phyloP scores from a whole-genome alignment of 495 filamentous ascomycete species.

The Friedmanniomyces endolithicus region DNA sequence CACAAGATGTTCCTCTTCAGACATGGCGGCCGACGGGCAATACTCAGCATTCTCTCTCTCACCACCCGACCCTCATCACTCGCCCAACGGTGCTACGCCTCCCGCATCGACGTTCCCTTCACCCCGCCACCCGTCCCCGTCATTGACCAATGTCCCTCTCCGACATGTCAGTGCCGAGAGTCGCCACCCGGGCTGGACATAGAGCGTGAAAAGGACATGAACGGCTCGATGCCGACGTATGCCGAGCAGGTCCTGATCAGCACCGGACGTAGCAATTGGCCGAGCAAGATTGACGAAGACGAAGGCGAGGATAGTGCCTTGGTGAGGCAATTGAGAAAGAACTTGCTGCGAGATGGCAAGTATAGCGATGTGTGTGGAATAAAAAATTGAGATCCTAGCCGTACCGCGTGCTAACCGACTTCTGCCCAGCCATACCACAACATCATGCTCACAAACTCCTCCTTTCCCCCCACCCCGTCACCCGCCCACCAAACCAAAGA shows the following conservation, averaged over 20 bases:
- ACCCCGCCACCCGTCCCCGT: constrained; percentile 33
- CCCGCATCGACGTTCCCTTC: constrained; percentile 17
- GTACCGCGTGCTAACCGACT: background rate
- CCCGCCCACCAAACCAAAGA: constrained; percentile 9
- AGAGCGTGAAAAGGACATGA: constrained; percentile 54
- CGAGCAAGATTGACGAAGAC: constrained; percentile 55
- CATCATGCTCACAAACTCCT: constrained; percentile 58
- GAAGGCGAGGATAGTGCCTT: constrained; percentile 41
- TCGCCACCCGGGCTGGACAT: constrained; percentile 63
- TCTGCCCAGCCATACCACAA: constrained; percentile 62
- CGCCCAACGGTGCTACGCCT: constrained; percentile 7
- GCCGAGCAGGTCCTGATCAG: constrained; percentile 70
- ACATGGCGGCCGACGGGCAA: constrained; percentile 11
- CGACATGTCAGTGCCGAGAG: constrained; percentile 57
- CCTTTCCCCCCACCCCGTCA: constrained; percentile 39
- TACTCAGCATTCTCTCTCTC: background rate
- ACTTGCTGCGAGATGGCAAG: constrained; percentile 52
- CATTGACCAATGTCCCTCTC: constrained; percentile 52
- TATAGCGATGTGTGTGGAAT: constrained; percentile 57
- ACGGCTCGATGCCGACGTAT: constrained; percentile 67
- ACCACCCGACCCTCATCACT: background rate
- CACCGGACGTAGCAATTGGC: constrained; percentile 73
- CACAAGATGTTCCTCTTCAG: constrained; percentile 12
- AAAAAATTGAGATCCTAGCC: background rate
- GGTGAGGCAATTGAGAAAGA: constrained; percentile 54